Evolutionary conservation across 257 asterid species (phyloP).

Genomic region (Mentha longifolia): DNA sequence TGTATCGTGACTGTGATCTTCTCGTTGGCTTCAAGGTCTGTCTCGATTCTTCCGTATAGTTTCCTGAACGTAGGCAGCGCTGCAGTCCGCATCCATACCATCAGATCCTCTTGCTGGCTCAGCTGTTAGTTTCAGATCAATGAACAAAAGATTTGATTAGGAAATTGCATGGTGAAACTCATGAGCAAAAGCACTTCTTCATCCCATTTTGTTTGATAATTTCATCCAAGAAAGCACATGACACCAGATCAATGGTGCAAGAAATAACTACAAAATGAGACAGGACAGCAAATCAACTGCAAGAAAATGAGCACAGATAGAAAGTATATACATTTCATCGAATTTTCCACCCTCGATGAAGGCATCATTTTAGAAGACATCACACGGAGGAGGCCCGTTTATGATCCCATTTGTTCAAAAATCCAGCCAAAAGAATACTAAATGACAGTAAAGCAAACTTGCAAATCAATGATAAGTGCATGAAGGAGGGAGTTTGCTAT

Average conservation of each 20-base stretch:
- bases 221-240: not conserved
- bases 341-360: not conserved
- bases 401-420: not conserved
- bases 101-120: conserved; percentile 94
- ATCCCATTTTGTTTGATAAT: no score
- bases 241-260: not conserved
- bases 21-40: conserved; percentile 74
- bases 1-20: conserved; percentile 65
- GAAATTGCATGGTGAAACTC: no score
- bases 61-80: conserved; percentile 82
- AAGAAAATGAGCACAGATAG: not conserved
- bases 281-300: not conserved
- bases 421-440: not conserved
- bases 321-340: not conserved
- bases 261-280: not conserved
- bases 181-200: no score
- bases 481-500: not conserved
- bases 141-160: no score
- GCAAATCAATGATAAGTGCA: not conserved
- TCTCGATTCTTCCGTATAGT: conserved; percentile 78
- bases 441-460: not conserved
- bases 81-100: conserved; percentile 94
- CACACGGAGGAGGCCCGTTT: not conserved
- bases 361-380: not conserved
- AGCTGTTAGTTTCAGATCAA: conserved; percentile 44